phyloP scores from a whole-genome alignment of 257 asterid genomes.

The Leonotis leonurus region DNA sequence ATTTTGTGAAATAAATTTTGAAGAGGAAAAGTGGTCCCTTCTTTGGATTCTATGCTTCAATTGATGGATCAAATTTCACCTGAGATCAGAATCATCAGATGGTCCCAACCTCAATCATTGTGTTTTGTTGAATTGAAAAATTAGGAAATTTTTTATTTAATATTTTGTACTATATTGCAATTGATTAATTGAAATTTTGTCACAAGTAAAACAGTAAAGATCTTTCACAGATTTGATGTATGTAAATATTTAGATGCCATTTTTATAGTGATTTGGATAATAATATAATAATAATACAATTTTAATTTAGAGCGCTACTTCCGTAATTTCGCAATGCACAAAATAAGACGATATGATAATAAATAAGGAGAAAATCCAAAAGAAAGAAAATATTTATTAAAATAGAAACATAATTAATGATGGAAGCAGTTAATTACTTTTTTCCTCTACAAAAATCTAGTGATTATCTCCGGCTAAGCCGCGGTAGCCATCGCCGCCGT shows the following conservation, averaged over 20 bases:
- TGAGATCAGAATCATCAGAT: background rate
- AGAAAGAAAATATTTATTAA: background rate
- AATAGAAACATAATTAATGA: background rate
- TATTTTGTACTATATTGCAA: too few relatives aligned
- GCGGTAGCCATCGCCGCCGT: background rate
- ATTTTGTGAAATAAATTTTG: too few relatives aligned
- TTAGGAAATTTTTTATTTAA: background rate
- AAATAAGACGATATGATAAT: too few relatives aligned
- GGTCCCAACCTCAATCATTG: background rate
- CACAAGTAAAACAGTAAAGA: background rate
- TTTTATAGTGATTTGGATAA: too few relatives aligned
- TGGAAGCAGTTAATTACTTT: background rate
- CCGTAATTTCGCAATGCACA: too few relatives aligned
- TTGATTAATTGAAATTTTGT: too few relatives aligned
- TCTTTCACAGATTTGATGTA: background rate
- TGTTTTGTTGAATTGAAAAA: background rate
- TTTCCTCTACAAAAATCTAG: background rate
- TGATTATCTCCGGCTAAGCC: background rate
- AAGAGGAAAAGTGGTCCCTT: too few relatives aligned
- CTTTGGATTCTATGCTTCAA: background rate
- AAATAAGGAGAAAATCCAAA: too few relatives aligned
- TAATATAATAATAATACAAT: too few relatives aligned
- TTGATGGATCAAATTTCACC: conserved; percentile 5
- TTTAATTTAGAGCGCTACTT: too few relatives aligned
- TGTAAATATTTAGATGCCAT: too few relatives aligned